These are phyloP conservation scores for Lactarius quietus DNA, from an alignment of 768 basidiomycete genomes.

Conservation along the genomic window DNA sequence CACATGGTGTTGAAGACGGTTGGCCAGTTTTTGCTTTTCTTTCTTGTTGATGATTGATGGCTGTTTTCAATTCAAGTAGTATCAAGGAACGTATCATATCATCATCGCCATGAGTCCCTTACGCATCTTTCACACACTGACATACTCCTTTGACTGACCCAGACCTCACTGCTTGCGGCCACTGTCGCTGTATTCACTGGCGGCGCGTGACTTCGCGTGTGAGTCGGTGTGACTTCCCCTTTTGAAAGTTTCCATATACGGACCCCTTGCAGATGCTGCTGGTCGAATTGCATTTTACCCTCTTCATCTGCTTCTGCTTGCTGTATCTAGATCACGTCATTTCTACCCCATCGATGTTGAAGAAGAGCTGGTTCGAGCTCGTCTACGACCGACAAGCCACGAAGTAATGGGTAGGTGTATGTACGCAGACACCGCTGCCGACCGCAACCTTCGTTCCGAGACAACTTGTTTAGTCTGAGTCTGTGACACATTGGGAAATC, in stretches of 20 bases:
- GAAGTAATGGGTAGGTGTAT: not conserved
- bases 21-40: no score
- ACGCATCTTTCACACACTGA: no score
- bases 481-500: conserved; percentile 7
- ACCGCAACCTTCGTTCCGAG: conserved; percentile 10
- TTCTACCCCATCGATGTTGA: conserved; percentile 37
- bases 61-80: no score
- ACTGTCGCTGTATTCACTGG: no score
- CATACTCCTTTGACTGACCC: no score
- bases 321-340: conserved; percentile 76
- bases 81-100: no score
- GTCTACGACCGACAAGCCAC: not conserved
- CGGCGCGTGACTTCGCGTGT: no score
- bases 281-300: conserved; percentile 77
- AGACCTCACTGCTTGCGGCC: no score
- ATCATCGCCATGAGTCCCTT: no score
- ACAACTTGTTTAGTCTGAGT: conserved; percentile 18
- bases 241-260: not conserved
- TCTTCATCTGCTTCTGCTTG: conserved; percentile 50
- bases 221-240: no score
- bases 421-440: conserved; percentile 1
- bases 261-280: conserved; percentile 53
- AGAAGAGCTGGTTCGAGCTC: conserved; percentile 2
- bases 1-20: no score
- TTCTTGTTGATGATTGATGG: no score